A percentile compares a stretch with the other conserved stretches of the same genome.
Evolutionary conservation across 2,329 filamentous ascomycete genomes (phyloP).

Genomic region (Teratosphaeria viscida): DNA sequence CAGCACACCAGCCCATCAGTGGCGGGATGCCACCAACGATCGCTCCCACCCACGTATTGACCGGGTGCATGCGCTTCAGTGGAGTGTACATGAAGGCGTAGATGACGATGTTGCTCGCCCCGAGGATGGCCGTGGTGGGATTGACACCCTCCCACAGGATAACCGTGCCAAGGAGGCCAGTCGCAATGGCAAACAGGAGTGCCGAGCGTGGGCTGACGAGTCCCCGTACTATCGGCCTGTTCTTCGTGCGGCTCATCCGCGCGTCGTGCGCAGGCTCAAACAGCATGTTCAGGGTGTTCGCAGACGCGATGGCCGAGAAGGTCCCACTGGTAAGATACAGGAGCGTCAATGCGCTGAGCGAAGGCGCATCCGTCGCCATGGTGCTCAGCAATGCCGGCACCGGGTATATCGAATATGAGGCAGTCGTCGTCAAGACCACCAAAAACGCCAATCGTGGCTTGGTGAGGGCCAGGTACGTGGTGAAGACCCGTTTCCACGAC

Average conservation of each 20-base stretch:
- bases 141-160: constrained; percentile 85
- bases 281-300: constrained; percentile 95
- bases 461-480: constrained; percentile 80
- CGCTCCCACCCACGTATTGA: constrained; percentile 94
- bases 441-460: constrained; percentile 90
- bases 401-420: constrained; percentile 85
- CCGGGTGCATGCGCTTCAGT: constrained; percentile 70
- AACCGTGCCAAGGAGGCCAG: constrained; percentile 57
- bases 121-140: constrained; percentile 79
- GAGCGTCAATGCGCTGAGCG: constrained; percentile 80
- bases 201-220: constrained; percentile 65
- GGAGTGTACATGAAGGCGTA: constrained; percentile 93
- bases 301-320: constrained; percentile 76
- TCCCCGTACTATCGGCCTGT: constrained; percentile 74
- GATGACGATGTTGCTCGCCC: constrained; percentile 71
- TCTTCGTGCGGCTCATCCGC: constrained; percentile 85
- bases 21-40: constrained; percentile 89
- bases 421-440: constrained; percentile 81
- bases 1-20: constrained; percentile 95
- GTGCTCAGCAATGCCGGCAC: constrained; percentile 75
- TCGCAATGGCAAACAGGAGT: constrained; percentile 64
- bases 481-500: constrained; percentile 56
- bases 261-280: constrained; percentile 86
- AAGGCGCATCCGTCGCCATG: constrained; percentile 57
- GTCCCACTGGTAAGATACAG: constrained; percentile 82